Percentiles rank a stretch among this genome's conserved stretches.
These are phyloP conservation scores for Lathyrus sativus DNA, from an alignment of 306 rosid species.

Conservation along the genomic window DNA sequence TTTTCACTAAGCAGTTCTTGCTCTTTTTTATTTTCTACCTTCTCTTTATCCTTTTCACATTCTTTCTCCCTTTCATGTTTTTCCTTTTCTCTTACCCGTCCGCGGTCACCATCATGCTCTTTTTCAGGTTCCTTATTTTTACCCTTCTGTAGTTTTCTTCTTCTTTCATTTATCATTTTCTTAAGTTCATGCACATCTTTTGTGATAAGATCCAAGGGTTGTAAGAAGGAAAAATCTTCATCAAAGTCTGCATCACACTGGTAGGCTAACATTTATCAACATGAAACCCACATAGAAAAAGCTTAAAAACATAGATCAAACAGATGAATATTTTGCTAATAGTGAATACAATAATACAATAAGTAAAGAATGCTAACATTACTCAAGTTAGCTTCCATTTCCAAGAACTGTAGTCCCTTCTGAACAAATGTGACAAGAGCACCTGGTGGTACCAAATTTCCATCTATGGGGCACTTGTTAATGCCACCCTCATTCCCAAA, in stretches of 20 bases:
- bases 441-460: slow-evolving; percentile 84
- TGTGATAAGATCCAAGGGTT: slow-evolving; percentile 93
- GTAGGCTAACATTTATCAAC: slow-evolving; percentile 65
- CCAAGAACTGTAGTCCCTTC: slow-evolving; percentile 93
- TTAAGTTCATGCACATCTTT: slow-evolving; percentile 81
- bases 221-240: slow-evolving; percentile 91
- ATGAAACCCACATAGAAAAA: slow-evolving; percentile 44
- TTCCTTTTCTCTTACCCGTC: slow-evolving; percentile 70
- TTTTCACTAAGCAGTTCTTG: slow-evolving; percentile 50
- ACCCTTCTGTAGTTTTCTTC: slow-evolving; percentile 63
- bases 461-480: slow-evolving; percentile 81
- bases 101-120: slow-evolving; percentile 70
- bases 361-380: slow-evolving; percentile 66
- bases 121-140: slow-evolving; percentile 63
- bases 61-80: slow-evolving; percentile 67
- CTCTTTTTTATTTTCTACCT: slow-evolving; percentile 63
- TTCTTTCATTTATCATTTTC: slow-evolving; percentile 76
- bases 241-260: slow-evolving; percentile 91
- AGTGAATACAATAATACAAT: slow-evolving; percentile 35
- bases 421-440: slow-evolving; percentile 86
- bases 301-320: slow-evolving; percentile 29
- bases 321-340: slow-evolving; percentile 37
- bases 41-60: slow-evolving; percentile 63
- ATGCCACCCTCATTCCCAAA: slow-evolving; percentile 94
- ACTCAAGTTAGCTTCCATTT: slow-evolving; percentile 98